Evolutionary conservation across 1,284 basidiomycete genomes (phyloP), one percentile per base, ranked within the genome.

Genomic region (Golubevia sp.): DNA sequence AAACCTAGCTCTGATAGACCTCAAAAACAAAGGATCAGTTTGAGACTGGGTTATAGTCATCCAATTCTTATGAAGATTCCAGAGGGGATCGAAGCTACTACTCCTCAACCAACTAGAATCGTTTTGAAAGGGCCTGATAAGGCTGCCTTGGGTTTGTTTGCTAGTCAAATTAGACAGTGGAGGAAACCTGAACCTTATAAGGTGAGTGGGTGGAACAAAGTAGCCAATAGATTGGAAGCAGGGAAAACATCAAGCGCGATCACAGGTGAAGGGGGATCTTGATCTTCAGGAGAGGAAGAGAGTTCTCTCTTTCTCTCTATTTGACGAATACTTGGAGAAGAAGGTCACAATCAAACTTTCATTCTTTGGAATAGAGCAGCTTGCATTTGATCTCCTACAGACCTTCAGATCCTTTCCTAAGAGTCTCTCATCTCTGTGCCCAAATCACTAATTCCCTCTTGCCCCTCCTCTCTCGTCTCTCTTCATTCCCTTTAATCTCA

Each of bases 151-250:
- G 94, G 94, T 0, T 86, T 92, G 68, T 97, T 97, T 82, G 93
- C 94, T 0, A 93, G 93, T 18, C 88, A 90, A 75, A 91, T 99
- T 34, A 86, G 94, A 68, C 88, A 87, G 62, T 92, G 90, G 86
- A 89, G 96, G 71, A 91, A 90, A 74, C 96, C 96, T 15, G 97
- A 99, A 83, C 95, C 95, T 21, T 99, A 98, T 86, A 94, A 98
- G 86, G 94, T 94, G 76, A 95, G 97, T 88, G 15, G n/a, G n/a
- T n/a, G n/a, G n/a, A n/a, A n/a, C n/a, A n/a, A n/a, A n/a, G n/a
- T n/a, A n/a, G n/a, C n/a, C n/a, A n/a, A n/a, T n/a, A n/a, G n/a
- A n/a, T n/a, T n/a, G n/a, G n/a, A n/a, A n/a, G n/a, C n/a, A n/a
- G n/a, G n/a, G n/a, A n/a, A n/a, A n/a, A n/a, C n/a, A n/a, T n/a